phyloP scores from a whole-genome alignment of 2,329 filamentous ascomycete genomes.

The Ophiostoma australiae region DNA sequence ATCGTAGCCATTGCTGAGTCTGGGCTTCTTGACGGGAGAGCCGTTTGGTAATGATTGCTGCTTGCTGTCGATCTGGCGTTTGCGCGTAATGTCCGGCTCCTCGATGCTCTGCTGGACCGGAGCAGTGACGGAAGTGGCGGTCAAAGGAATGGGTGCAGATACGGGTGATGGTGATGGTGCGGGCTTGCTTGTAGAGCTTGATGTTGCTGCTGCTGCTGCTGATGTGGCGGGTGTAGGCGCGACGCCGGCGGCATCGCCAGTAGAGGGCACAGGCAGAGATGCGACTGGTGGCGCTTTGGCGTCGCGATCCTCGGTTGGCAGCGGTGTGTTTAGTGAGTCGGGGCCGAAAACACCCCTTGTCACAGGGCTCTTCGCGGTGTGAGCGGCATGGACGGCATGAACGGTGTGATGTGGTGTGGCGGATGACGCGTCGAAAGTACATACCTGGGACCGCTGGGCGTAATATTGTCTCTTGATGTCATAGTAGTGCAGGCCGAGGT shows the following conservation, averaged over 20 bases:
- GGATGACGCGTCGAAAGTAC: conserved; percentile 19
- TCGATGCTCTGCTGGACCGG: conserved; percentile 32
- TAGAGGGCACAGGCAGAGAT: neutral
- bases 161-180: conserved; percentile 11
- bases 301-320: neutral
- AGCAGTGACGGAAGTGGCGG: conserved; percentile 26
- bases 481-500: conserved; percentile 59
- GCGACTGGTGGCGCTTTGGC: neutral
- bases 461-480: conserved; percentile 51
- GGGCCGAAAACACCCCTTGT: conserved; percentile 56
- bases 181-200: conserved; percentile 9
- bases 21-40: conserved; percentile 54
- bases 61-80: conserved; percentile 46
- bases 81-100: conserved; percentile 44
- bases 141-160: conserved; percentile 23
- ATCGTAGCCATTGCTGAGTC: conserved; percentile 59
- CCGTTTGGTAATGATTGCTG: conserved; percentile 47
- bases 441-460: conserved; percentile 47
- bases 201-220: neutral
- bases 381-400: conserved; percentile 25
- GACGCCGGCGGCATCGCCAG: neutral
- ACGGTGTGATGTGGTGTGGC: conserved; percentile 12
- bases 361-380: conserved; percentile 44
- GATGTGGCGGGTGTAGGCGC: conserved; percentile 9
- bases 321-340: conserved; percentile 31